Evolutionary conservation across 2,329 filamentous ascomycete species (phyloP).

Genomic region (Amesomyces nigricolor): DNA sequence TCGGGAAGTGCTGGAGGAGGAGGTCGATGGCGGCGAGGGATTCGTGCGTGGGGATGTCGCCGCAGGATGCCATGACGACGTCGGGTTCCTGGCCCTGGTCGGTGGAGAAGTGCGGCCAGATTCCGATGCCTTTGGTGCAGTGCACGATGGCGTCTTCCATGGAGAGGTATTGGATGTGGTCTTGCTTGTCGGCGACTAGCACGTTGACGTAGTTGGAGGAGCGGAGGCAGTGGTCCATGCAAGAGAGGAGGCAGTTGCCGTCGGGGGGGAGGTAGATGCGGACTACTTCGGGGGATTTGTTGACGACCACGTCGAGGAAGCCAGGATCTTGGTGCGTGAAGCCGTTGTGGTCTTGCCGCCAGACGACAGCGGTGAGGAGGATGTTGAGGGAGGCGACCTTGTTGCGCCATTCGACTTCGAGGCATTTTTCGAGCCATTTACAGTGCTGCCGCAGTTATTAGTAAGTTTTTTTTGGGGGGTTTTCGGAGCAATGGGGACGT

Average conservation of each 20-base stretch:
- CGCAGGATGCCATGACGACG: constrained; percentile 69
- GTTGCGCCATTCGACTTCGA: constrained; percentile 72
- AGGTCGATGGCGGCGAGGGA: constrained; percentile 69
- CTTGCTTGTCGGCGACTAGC: constrained; percentile 73
- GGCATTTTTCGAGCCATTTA: constrained; percentile 78
- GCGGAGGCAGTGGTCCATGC: constrained; percentile 69
- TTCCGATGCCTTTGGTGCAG: constrained; percentile 72
- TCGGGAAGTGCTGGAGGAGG: constrained; percentile 63
- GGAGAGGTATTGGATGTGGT: constrained; percentile 68
- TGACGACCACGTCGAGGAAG: constrained; percentile 72
- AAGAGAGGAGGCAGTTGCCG: constrained; percentile 69
- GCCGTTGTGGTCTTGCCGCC: constrained; percentile 78
- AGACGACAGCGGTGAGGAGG: constrained; percentile 70
- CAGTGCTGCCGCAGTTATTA: too few species aligned
- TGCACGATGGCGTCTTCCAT: constrained; percentile 69
- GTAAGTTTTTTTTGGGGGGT: too few species aligned
- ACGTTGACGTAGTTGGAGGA: constrained; percentile 77
- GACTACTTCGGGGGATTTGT: constrained; percentile 74
- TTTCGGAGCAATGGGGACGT: too few species aligned
- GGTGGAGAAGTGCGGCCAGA: constrained; percentile 72
- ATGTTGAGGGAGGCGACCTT: constrained; percentile 74
- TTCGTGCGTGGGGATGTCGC: constrained; percentile 70
- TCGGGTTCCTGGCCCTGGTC: constrained; percentile 65
- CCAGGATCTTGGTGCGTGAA: constrained; percentile 79
- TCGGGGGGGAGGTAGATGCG: constrained; percentile 77